Conservation (phyloP, 176 grass and related monocot species). For the Bromus sterilis region DNA sequence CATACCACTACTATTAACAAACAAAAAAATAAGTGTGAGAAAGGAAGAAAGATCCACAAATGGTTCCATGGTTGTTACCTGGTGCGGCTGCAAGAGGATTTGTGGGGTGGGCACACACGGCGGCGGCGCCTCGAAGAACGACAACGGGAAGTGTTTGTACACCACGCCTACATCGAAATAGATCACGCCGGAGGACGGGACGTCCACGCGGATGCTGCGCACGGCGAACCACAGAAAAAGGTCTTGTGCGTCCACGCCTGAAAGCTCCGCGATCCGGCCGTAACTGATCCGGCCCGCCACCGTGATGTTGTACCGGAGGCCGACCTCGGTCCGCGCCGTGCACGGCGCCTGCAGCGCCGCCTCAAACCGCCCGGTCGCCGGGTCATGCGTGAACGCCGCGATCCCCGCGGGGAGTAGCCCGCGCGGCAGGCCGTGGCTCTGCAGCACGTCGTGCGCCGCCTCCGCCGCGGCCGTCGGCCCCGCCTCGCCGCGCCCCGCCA, state of each 20-base stretch:
- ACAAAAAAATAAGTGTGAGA: too few relatives aligned
- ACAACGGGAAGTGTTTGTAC: conserved; percentile 55
- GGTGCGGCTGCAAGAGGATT: not conserved
- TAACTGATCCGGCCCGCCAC: conserved; percentile 41
- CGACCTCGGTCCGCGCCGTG: conserved; percentile 46
- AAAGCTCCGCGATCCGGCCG: conserved; percentile 51
- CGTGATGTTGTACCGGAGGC: conserved; percentile 55
- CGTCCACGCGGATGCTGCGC: conserved; percentile 52
- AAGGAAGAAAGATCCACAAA: not conserved
- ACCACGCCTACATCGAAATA: conserved; percentile 83
- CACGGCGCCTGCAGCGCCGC: conserved; percentile 42
- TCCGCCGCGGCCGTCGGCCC: not conserved
- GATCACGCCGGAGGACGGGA: conserved; percentile 59
- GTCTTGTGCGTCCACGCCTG: conserved; percentile 52
- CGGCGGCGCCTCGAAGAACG: conserved; percentile 70
- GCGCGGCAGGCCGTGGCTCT: conserved; percentile 33
- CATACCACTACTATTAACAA: too few relatives aligned
- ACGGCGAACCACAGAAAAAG: conserved; percentile 87
- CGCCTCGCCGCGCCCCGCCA: not conserved
- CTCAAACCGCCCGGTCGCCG: conserved; percentile 34
- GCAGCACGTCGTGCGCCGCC: conserved; percentile 41
- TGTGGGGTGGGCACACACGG: conserved; percentile 36
- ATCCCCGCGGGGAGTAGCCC: conserved; percentile 55
- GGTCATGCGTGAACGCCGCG: conserved; percentile 38
- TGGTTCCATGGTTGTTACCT: not conserved